Base-by-base conservation (phyloP, 768 basidiomycete species). In the Hericium coralloides region DNA sequence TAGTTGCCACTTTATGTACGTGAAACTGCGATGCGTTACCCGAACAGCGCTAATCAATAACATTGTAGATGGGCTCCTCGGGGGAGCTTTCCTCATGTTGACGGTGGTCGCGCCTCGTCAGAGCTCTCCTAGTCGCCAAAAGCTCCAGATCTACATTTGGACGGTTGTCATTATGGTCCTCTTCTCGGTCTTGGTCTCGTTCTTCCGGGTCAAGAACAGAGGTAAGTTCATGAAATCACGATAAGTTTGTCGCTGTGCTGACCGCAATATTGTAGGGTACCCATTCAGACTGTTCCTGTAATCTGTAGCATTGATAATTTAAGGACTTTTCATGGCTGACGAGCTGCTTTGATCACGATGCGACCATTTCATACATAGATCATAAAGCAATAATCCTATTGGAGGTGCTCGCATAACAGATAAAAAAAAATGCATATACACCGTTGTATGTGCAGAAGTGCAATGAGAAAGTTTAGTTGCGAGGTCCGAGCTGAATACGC, bases 121-220 rank as follows among this genome's bases (percentile, higher is more conserved):
- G 66, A 70, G 79, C 36, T 87, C 88, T 10, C 81, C 88, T 2
- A 64, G 70, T 23, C 83, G 85, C 54, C 97, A 99, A 67, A 82
- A 92, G 26, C 67, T 86, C 18, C 95, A 93, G 64, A 77, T 97
- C 31, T 97, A 95, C 68, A 76, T 98, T 39, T 98, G 94, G 93
- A 81, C 86, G 2, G 79, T 74, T 0, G 83, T 95, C 50, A 78
- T 89, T 56, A 75, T 95, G 69, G 74, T 95, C 64, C 75, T 95
- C 52, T 97, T 94, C 72, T 92, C 91, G 38, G 76, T 94, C 59
- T 76, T 98, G 39, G 71, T 97, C 38, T 89, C 88, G 26, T 66
- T 98, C 48, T 98, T 98, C 78, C 82, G 83, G 65, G 73, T 94
- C 59, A 98, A 98, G 76, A 95, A 97, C 70, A 79, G 83, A 73